phyloP scores from a whole-genome alignment of 192 early-diverging fungal genomes.

The Backusella liffmaniae region DNA sequence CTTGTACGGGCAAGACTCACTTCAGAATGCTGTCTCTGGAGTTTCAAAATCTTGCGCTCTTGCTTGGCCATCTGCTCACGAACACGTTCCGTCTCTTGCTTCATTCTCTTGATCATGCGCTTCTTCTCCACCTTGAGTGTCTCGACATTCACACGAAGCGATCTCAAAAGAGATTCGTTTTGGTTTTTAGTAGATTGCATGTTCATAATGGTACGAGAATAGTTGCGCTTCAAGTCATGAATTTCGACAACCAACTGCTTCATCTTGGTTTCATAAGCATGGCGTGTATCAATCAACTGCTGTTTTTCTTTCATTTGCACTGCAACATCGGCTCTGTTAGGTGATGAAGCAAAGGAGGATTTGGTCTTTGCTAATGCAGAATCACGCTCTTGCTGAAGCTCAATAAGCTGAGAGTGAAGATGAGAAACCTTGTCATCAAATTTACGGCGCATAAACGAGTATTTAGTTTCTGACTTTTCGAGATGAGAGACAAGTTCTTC shows the following conservation, averaged over 20 bases:
- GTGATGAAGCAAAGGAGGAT: neutral
- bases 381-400: slow-evolving; percentile 62
- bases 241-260: slow-evolving; percentile 58
- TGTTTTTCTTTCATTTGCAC: slow-evolving; percentile 29
- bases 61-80: slow-evolving; percentile 59
- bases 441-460: slow-evolving; percentile 53
- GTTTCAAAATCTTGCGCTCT: slow-evolving; percentile 60
- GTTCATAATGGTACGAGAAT: slow-evolving; percentile 54
- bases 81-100: slow-evolving; percentile 62
- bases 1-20: slow-evolving; percentile 48
- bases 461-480: slow-evolving; percentile 56
- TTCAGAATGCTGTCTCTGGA: slow-evolving; percentile 56
- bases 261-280: slow-evolving; percentile 60
- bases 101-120: slow-evolving; percentile 80
- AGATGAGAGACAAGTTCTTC: slow-evolving; percentile 60
- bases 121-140: slow-evolving; percentile 75
- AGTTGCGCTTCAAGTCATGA: slow-evolving; percentile 54
- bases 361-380: slow-evolving; percentile 46
- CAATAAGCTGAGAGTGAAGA: slow-evolving; percentile 56
- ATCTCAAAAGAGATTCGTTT: slow-evolving; percentile 63
- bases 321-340: neutral
- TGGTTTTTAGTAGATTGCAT: slow-evolving; percentile 50
- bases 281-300: slow-evolving; percentile 45
- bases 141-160: slow-evolving; percentile 67
- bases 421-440: slow-evolving; percentile 72